Conservation (phyloP, 2,329 filamentous ascomycete species). For the Ceratocystis albifundus region DNA sequence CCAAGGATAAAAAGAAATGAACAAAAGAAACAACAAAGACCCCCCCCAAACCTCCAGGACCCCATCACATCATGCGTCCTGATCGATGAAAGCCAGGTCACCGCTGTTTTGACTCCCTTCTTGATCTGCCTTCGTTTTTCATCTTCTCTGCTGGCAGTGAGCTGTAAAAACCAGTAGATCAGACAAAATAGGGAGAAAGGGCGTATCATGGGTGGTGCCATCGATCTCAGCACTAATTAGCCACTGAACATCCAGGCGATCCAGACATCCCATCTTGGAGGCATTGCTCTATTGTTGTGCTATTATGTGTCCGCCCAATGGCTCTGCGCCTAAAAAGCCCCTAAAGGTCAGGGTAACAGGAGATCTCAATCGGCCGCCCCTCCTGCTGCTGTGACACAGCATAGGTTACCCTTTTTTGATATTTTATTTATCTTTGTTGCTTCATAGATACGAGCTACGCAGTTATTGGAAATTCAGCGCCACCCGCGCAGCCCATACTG, state of each 20-base stretch:
- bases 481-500: neutral
- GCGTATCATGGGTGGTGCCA: neutral
- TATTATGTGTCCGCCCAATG: neutral
- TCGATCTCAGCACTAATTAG: neutral
- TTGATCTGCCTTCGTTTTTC: neutral
- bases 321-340: neutral
- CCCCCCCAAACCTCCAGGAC: neutral
- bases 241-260: neutral
- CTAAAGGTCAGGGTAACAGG: neutral
- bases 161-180: slow-evolving; percentile 3
- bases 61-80: neutral
- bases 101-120: slow-evolving; percentile 5
- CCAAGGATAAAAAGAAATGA: neutral
- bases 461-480: neutral
- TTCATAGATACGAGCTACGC: neutral
- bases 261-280: neutral
- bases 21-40: neutral
- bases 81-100: neutral
- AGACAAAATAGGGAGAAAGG: slow-evolving; percentile 1
- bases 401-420: neutral
- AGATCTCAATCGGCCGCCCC: neutral
- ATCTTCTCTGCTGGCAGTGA: neutral
- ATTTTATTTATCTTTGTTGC: neutral
- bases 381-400: neutral
- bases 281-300: neutral